These are phyloP conservation scores for Alopecurus myosuroides DNA, from an alignment of 176 grass and related monocot species.

Conservation along the genomic window DNA sequence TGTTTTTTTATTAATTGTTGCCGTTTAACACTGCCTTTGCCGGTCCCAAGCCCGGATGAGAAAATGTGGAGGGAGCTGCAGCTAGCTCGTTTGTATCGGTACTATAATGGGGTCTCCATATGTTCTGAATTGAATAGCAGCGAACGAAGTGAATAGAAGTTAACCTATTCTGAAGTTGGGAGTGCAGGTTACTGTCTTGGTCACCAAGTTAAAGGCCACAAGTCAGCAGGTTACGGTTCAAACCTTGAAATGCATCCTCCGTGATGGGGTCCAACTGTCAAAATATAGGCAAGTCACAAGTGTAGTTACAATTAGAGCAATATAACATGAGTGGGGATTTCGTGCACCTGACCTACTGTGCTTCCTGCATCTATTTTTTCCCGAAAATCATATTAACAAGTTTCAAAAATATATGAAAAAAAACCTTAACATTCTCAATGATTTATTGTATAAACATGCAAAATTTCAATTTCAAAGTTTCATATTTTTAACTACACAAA, in stretches of 20 bases:
- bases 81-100: background rate
- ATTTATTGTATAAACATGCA: no score
- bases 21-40: constrained; percentile 61
- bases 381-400: no score
- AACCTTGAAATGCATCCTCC: background rate
- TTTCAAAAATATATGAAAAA: no score
- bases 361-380: no score
- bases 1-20: background rate
- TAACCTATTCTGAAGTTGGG: background rate
- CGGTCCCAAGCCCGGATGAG: constrained; percentile 62
- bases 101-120: background rate
- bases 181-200: background rate
- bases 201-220: background rate
- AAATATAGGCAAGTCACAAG: no score
- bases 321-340: no score
- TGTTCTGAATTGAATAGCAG: background rate
- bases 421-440: no score
- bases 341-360: no score
- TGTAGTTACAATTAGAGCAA: no score
- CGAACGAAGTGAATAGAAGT: background rate
- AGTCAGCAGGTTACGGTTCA: background rate
- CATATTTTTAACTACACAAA: no score
- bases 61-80: constrained; percentile 60
- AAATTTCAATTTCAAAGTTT: no score
- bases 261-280: background rate